These are phyloP conservation scores for Neonectria sp. DNA, from an alignment of 2,329 filamentous ascomycete genomes.

Conservation along the genomic window DNA sequence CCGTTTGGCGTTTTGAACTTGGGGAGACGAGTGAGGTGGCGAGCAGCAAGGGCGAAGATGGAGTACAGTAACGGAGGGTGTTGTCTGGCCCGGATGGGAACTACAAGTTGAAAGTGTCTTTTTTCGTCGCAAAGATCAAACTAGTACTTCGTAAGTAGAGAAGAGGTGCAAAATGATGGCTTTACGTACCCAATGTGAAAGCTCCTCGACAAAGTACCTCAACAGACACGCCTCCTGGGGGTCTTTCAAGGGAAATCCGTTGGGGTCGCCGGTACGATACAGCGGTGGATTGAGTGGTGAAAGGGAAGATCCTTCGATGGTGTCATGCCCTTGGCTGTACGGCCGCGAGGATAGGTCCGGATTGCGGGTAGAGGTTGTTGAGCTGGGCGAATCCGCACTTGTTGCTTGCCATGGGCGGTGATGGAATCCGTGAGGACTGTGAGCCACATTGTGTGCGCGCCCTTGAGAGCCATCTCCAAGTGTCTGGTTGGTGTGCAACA, in stretches of 20 bases:
- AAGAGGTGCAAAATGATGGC: too few species aligned
- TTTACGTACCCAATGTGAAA: constrained; percentile 56
- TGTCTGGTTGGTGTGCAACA: constrained; percentile 8
- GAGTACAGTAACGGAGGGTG: constrained; percentile 58
- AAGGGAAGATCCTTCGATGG: not conserved
- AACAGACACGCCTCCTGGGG: constrained; percentile 57
- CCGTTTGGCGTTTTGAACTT: constrained; percentile 55
- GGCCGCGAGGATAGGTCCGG: constrained; percentile 16
- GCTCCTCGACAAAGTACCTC: constrained; percentile 57
- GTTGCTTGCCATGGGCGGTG: constrained; percentile 17
- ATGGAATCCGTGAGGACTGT: constrained; percentile 19
- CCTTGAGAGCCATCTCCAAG: not conserved
- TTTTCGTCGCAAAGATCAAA: constrained; percentile 59
- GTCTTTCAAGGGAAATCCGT: constrained; percentile 50
- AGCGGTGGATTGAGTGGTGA: constrained; percentile 31
- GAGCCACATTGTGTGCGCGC: constrained; percentile 14
- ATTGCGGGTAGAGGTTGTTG: constrained; percentile 20
- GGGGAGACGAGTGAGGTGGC: constrained; percentile 56
- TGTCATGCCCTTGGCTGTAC: constrained; percentile 15
- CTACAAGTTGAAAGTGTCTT: constrained; percentile 57
- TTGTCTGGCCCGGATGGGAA: constrained; percentile 52
- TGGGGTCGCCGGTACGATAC: constrained; percentile 24
- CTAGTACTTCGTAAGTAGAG: constrained; percentile 42
- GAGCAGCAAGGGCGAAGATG: constrained; percentile 58
- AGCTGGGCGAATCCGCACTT: constrained; percentile 20